Evolutionary conservation across 176 grass and related monocot species (phyloP).

Genomic region (bread wheat (Triticum aestivum)): IWGSC_CS_RefSeq_v2.1 NC_057809.1:464653885-464654384

Average conservation of each 20-base stretch:
- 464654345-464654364: conserved; percentile 19
- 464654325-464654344: not conserved
- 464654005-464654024: conserved; percentile 3
- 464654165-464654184: not conserved
- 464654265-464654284: not conserved
- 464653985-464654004: conserved; percentile 25
- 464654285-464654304: not conserved
- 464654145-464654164: not conserved
- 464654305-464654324: conserved; percentile 25
- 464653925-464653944: not conserved
- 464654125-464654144: not conserved
- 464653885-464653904: not conserved
- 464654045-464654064: conserved; percentile 23
- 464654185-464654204: not conserved
- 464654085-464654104: not conserved
- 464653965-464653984: conserved; percentile 15
- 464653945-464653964: not conserved
- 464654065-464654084: not conserved
- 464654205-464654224: not conserved
- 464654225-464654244: conserved; percentile 27
- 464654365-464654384: conserved; percentile 1
- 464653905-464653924: not conserved
- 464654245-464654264: not conserved
- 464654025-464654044: conserved; percentile 30
- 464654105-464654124: not conserved